A percentile compares a stretch with the other conserved stretches of the same genome.
Evolutionary conservation across 1,284 basidiomycete genomes (phyloP).

Genomic region (Naganishia albida): DNA sequence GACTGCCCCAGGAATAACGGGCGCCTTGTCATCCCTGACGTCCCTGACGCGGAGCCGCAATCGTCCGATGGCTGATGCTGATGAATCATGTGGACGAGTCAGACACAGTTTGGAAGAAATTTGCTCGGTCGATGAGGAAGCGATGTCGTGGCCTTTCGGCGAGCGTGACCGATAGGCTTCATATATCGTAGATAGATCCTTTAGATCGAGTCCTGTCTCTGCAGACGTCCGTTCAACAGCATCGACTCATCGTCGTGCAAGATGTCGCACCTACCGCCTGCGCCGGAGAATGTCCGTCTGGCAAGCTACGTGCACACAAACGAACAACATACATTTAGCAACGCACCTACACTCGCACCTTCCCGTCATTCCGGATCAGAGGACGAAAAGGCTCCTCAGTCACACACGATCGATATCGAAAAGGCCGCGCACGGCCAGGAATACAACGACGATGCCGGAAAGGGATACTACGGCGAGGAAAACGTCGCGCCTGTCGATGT

Average conservation of each 20-base stretch:
- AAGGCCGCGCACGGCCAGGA: constrained; percentile 22
- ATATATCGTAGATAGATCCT: background rate
- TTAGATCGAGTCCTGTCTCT: background rate
- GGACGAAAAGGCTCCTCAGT: constrained; percentile 23
- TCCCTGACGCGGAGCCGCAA: constrained; percentile 27
- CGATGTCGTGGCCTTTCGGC: constrained; percentile 10
- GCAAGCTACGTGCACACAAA: constrained; percentile 18
- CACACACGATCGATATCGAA: constrained; percentile 12
- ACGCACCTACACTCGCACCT: constrained; percentile 30
- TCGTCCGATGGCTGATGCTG: constrained; percentile 22
- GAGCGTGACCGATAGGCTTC: background rate
- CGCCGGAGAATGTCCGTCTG: constrained; percentile 24
- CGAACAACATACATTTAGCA: constrained; percentile 27
- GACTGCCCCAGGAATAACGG: no score
- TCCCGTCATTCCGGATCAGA: constrained; percentile 29
- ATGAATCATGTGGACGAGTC: constrained; percentile 23
- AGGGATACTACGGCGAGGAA: constrained; percentile 26
- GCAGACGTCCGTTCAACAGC: background rate
- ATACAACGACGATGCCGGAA: constrained; percentile 7
- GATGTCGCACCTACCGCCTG: constrained; percentile 29
- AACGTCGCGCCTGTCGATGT: constrained; percentile 33
- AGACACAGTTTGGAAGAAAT: background rate
- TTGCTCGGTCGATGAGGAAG: constrained; percentile 8
- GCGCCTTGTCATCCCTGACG: no score
- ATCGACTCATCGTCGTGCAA: constrained; percentile 4